Evolutionary conservation across 345 rosid genomes (phyloP), one percentile per base, ranked within the genome.

Genomic region (Ceriops zippeliana): DNA sequence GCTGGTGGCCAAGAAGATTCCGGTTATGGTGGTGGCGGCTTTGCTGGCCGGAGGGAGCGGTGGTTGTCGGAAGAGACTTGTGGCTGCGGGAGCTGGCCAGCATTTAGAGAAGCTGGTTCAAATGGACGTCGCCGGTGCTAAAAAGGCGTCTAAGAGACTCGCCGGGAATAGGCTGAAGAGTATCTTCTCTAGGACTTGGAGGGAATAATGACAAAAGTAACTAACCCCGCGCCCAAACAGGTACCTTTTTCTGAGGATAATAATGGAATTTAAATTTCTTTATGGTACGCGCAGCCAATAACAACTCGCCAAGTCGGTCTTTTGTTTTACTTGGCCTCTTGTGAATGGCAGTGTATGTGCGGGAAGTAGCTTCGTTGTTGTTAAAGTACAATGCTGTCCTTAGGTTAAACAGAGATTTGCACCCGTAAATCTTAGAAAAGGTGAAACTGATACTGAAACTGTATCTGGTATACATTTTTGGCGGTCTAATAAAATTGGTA

Each of bases 121-220:
- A 69, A 83, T 83, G 85, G 90, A 87, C 46, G 80, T 91, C 28
- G 37, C 83, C 73, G 90, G 97, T 31, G 90, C 89, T 22, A 87
- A 79, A 73, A 89, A 81, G 70, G 84, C 86, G 65, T 54, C 81
- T 58, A 90, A 83, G 75, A 87, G 83, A 82, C 89, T 89, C 30
- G 56, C 89, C 61, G 90, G 88, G 17, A 84, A 76, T 73, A 78
- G 83, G 60, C 76, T 90, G 11, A 87, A 81, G 83, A 83, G 66
- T 66, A 86, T 90, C 35, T 87, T 90, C 84, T 42, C 81, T 65
- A 70, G 89, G 83, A 73, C 78, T 62, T 82, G 95, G 90, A 90
- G 86, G 89, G 90, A 89, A 71, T 86, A 79, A 77, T 10, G 17
- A 26, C 20, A 27, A 67, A 72, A 69, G 73, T 20, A 19, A 76